phyloP scores from a whole-genome alignment of 148 eudicot species.

The Chenopodium suecicum region DNA sequence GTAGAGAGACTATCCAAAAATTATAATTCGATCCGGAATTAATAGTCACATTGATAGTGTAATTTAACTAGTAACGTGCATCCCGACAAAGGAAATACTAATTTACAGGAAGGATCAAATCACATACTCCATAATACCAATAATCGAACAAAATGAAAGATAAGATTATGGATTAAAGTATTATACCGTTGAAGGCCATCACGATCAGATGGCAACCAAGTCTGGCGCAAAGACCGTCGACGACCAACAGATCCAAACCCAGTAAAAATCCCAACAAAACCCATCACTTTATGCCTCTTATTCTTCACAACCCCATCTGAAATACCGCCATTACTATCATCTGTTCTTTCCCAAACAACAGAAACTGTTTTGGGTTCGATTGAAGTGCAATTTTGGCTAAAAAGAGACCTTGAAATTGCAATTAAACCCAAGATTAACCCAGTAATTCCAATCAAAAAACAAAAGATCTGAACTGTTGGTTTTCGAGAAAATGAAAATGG shows the following conservation, averaged over 20 bases:
- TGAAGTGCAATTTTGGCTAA: slow-evolving; percentile 26
- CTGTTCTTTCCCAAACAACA: slow-evolving; percentile 47
- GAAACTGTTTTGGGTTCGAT: slow-evolving; percentile 42
- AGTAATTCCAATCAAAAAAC: slow-evolving; percentile 33
- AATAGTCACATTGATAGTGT: too few species aligned
- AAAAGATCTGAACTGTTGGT: slow-evolving; percentile 35
- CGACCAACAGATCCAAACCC: slow-evolving; percentile 75
- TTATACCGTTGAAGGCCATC: slow-evolving; percentile 68
- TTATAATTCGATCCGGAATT: too few species aligned
- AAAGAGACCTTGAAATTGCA: slow-evolving; percentile 26
- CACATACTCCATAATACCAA: background rate
- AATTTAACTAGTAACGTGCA: too few species aligned
- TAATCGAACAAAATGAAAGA: background rate
- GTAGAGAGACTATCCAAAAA: too few species aligned
- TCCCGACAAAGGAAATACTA: background rate
- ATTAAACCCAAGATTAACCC: slow-evolving; percentile 32
- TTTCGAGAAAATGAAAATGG: slow-evolving; percentile 25
- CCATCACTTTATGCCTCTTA: slow-evolving; percentile 81
- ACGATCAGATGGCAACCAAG: slow-evolving; percentile 88
- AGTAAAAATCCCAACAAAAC: slow-evolving; percentile 89
- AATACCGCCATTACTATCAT: background rate
- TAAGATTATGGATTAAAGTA: background rate
- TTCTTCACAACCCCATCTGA: slow-evolving; percentile 30
- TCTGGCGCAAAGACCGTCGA: slow-evolving; percentile 60
- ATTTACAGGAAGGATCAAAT: background rate